Percentiles rank a stretch among this genome's conserved stretches.
These are phyloP conservation scores for Polygonum maritimum DNA, from an alignment of 148 eudicot species.

Conservation along the genomic window DNA sequence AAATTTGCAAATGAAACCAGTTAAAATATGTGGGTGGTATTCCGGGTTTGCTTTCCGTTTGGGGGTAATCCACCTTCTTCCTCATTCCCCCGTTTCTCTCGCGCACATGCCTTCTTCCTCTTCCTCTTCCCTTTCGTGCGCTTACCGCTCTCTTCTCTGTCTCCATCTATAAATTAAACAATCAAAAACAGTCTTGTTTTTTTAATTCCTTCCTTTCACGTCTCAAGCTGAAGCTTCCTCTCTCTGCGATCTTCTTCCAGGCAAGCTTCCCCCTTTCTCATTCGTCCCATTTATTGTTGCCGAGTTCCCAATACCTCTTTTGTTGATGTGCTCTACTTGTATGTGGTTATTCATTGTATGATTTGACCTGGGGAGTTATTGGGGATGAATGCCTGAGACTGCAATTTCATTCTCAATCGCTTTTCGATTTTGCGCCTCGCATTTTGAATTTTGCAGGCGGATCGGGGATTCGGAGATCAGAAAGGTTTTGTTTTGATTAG, in stretches of 20 bases:
- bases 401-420: neutral
- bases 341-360: neutral
- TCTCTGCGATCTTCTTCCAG: neutral
- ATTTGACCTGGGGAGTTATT: neutral
- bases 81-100: neutral
- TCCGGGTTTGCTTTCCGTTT: neutral
- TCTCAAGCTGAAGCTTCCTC: neutral
- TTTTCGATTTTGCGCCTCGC: neutral
- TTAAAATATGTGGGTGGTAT: neutral
- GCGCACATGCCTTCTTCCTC: constrained; percentile 6
- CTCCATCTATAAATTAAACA: neutral
- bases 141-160: neutral
- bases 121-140: constrained; percentile 9
- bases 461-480: neutral
- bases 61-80: constrained; percentile 1
- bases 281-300: neutral
- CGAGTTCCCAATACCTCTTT: neutral
- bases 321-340: neutral
- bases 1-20: neutral
- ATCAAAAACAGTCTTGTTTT: neutral
- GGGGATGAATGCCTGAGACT: neutral
- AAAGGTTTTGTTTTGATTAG: neutral
- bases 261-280: neutral
- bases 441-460: neutral
- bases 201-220: neutral